phyloP scores from a whole-genome alignment of 2,329 filamentous ascomycete species.

The Penicillium oxalicum region DNA sequence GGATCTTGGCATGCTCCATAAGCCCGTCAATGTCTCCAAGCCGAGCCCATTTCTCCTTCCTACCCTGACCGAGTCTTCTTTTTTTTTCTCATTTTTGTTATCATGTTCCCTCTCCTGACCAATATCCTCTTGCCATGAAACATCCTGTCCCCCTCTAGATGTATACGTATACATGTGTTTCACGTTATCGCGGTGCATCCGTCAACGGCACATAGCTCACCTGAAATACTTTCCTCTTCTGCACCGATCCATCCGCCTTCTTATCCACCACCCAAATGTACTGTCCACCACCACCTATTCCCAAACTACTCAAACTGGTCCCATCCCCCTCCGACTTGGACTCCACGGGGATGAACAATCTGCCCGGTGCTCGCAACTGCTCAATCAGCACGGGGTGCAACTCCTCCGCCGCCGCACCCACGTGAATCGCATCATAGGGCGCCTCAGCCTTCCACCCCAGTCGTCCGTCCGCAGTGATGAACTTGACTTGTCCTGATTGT shows the following conservation, averaged over 20 bases:
- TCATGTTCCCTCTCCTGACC: not conserved
- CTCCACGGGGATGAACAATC: constrained; percentile 62
- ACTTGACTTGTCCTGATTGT: constrained; percentile 58
- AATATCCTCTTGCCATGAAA: too few species aligned
- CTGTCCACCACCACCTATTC: constrained; percentile 37
- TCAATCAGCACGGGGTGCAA: constrained; percentile 67
- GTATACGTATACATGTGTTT: too few species aligned
- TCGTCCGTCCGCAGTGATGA: constrained; percentile 69
- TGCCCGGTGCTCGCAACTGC: constrained; percentile 72
- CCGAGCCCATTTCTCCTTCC: too few species aligned
- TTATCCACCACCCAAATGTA: constrained; percentile 61
- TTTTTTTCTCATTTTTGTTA: not conserved
- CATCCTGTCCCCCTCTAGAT: too few species aligned
- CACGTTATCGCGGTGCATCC: constrained; percentile 45
- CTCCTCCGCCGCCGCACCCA: constrained; percentile 74
- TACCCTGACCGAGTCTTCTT: too few species aligned
- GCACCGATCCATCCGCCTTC: constrained; percentile 51
- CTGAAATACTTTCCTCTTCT: constrained; percentile 53
- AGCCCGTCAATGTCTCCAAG: too few species aligned
- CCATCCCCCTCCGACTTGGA: constrained; percentile 30
- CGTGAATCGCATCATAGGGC: constrained; percentile 89
- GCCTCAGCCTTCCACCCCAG: constrained; percentile 56
- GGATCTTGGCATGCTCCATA: too few species aligned
- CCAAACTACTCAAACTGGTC: constrained; percentile 13
- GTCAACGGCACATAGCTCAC: constrained; percentile 61